Base-by-base conservation (phyloP, 495 filamentous ascomycete genomes). In the Xylaria telfairii region DNA sequence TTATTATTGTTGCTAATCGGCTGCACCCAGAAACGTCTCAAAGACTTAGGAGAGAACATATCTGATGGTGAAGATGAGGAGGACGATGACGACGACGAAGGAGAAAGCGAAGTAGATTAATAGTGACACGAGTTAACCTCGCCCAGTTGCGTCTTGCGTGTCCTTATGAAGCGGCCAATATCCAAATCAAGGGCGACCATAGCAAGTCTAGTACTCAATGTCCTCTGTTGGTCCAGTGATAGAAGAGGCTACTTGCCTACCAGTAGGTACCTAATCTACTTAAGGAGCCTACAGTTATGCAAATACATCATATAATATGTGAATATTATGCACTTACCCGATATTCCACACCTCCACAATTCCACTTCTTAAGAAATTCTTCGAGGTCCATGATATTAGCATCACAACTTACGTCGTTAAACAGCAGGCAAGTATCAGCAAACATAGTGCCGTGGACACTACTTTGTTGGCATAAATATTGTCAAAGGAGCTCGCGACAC, bases 51-150 rank as follows among this genome's bases (percentile, higher is more conserved):
- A 7, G 87, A 92, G 70, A 86, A 85, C 69, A 88, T 95, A 12
- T 94, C 93, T 0, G 93, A 97, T 73, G 92, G 82, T 28, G 93
- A 95, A 68, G 93, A 92, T 12, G 91, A 90, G 0, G 91, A 91
- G 4, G 88, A 87, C 0, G 90, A 90, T 0, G 89, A 88, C 0
- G 87, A 88, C 13, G 79, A 75, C 8, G 75, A 80, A 13, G 74
- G 19, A 41, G 19, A 56, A 10, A 42, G 51, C 26, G 28, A 8
- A 57, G 49, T 46, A 47, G 61, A 64, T 54, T 65, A 65, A n/a
- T 24, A 17, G 21, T 32, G 49, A 46, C 37, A 44, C 21, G 7
- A 30, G 37, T 51, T n/a, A 15, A 37, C 26, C 28, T 13, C 39
- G 39, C 42, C 34, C 8, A 32, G 26, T 13, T 49, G 54, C 42